Conservation (phyloP, 169 alveolate species). For the Cryptosporidium meleagridis region DNA sequence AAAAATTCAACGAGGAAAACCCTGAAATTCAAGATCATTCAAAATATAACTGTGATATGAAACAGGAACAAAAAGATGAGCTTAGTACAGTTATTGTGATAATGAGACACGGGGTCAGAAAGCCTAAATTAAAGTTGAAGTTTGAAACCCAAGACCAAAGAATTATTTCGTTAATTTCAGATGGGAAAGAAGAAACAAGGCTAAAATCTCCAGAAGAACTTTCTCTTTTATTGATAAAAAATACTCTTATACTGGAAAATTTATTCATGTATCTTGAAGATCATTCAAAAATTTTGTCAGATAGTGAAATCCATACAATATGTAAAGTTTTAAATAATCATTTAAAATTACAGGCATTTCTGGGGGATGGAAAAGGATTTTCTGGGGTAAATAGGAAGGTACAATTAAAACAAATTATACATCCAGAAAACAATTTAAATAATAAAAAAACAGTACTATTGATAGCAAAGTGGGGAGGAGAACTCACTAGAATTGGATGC, state of each 20-base stretch:
- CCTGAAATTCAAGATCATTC: slow-evolving; percentile 79
- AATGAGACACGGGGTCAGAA: slow-evolving; percentile 98
- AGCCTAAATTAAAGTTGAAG: slow-evolving; percentile 97
- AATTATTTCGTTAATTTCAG: slow-evolving; percentile 85
- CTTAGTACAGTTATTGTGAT: slow-evolving; percentile 95
- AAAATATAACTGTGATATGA: slow-evolving; percentile 79
- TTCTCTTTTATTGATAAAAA: slow-evolving; percentile 78
- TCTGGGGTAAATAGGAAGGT: slow-evolving; percentile 95
- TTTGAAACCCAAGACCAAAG: slow-evolving; percentile 86
- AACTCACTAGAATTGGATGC: slow-evolving; percentile 94
- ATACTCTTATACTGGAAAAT: slow-evolving; percentile 59
- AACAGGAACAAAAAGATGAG: slow-evolving; percentile 85
- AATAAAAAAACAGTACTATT: slow-evolving; percentile 81
- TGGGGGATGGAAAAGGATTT: slow-evolving; percentile 93
- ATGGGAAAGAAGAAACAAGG: slow-evolving; percentile 86
- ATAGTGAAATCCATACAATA: slow-evolving; percentile 26
- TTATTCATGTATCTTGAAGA: slow-evolving; percentile 75
- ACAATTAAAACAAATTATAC: slow-evolving; percentile 89
- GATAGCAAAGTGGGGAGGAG: slow-evolving; percentile 99
- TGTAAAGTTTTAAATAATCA: slow-evolving; percentile 78
- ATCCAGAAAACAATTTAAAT: slow-evolving; percentile 74
- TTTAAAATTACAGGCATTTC: slow-evolving; percentile 85
- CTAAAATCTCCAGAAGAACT: slow-evolving; percentile 94
- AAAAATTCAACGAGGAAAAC: slow-evolving; percentile 77
- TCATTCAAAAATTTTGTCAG: slow-evolving; percentile 74